Percentiles rank a stretch among this genome's conserved stretches.
phyloP scores from a whole-genome alignment of 257 asterid species.

The Vinca minor region DNA sequence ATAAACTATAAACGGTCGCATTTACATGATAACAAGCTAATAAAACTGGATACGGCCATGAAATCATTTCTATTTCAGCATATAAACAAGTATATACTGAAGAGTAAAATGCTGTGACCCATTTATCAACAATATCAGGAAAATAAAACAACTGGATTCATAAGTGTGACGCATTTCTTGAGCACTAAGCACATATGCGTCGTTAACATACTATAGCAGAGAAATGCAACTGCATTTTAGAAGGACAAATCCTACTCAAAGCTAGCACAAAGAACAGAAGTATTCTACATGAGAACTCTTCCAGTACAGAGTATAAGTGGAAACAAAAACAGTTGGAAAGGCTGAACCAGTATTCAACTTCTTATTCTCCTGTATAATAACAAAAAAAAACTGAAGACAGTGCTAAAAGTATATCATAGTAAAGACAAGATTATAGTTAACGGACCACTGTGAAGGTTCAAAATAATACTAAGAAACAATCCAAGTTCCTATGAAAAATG shows the following conservation, averaged over 20 bases:
- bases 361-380: background rate
- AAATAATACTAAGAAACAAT: background rate
- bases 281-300: too few species aligned
- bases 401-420: background rate
- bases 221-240: background rate
- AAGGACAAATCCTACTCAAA: background rate
- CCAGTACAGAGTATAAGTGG: background rate
- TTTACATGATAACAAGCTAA: background rate
- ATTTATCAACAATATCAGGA: background rate
- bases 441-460: background rate
- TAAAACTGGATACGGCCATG: background rate
- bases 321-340: background rate
- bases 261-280: too few species aligned
- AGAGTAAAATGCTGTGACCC: background rate
- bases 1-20: background rate
- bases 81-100: background rate
- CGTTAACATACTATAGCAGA: background rate
- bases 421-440: background rate
- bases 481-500: background rate
- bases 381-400: background rate
- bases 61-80: background rate
- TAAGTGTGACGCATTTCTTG: background rate
- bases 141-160: background rate
- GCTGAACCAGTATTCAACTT: background rate
- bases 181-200: background rate